Evolutionary conservation across 352 stramenopile species (phyloP), one percentile per base, ranked within the genome.

Genomic region (Lagenidium giganteum): DNA sequence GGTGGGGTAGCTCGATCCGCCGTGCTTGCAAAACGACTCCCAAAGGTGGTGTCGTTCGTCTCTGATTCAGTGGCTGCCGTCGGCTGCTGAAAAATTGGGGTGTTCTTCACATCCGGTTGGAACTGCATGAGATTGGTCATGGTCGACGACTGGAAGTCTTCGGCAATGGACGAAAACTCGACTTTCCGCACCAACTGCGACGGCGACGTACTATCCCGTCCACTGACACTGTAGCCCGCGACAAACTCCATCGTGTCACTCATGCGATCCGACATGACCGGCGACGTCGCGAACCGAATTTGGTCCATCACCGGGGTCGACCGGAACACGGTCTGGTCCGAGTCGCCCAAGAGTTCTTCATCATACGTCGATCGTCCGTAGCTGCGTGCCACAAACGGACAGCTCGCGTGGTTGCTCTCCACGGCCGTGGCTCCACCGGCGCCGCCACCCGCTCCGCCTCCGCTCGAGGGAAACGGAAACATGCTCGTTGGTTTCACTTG

Each of bases 91-190:
- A 57, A 53, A 6, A 51, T 31, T 2, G 52, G 45, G 0, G 14
- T 28, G 4, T 20, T 13, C 17, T 8, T 38, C 5, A 33, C 21
- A 28, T 56, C 49, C 5, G 54, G 29, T 24, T 56, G 35, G 21
- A 56, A 37, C 20, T 52, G 44, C 46, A 47, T 23, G 5, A 64
- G 42, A 22, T 63, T 57, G 31, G 51, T 54, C 13, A 51, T 67
- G 5, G 43, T 67, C 0, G 64, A 67, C 12, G 82, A 44, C 9
- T 67, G 70, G 36, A 71, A 83, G 9, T 57, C 57, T 31, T 83
- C 68, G 1, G 69, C 71, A 37, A 89, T 78, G 27, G 72, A 85
- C 28, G 58, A 73, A 49, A 89, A 89, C 25, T 61, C 47, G 23
- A 62, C 39, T 23, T 66, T 58, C 8, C 51, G 58, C 12, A 66